Evolutionary conservation across 345 rosid genomes (phyloP).

Genomic region (Salix brachista): DNA sequence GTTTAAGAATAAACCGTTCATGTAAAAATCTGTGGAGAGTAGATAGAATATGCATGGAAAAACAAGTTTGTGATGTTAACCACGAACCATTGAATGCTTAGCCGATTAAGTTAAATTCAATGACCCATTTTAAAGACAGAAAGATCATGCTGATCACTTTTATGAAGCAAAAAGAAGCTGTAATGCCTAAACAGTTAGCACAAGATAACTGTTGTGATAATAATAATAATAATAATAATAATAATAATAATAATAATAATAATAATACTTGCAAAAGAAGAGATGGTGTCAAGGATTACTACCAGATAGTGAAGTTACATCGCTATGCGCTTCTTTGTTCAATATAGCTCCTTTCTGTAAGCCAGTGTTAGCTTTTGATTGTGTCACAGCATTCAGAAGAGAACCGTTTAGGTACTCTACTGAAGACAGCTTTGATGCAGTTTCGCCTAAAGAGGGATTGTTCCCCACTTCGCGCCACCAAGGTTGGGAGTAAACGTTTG

Average conservation of each 20-base stretch:
- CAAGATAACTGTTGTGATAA: neutral
- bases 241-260: too few species aligned
- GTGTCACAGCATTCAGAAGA: slow-evolving; percentile 15
- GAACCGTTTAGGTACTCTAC: slow-evolving; percentile 25
- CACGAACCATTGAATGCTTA: neutral
- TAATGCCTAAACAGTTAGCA: neutral
- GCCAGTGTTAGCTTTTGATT: slow-evolving; percentile 22
- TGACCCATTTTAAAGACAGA: neutral
- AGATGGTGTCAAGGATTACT: neutral
- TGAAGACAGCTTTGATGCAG: slow-evolving; percentile 25
- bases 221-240: neutral
- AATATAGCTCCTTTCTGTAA: slow-evolving; percentile 24
- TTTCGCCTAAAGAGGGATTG: slow-evolving; percentile 25
- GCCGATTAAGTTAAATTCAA: neutral
- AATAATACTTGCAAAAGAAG: neutral
- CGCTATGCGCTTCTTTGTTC: slow-evolving; percentile 1
- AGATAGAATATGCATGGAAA: neutral
- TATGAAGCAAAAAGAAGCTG: neutral
- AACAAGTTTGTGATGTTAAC: neutral
- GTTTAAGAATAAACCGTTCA: neutral
- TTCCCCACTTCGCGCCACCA: slow-evolving; percentile 50
- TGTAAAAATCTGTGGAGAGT: neutral
- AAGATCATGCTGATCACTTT: neutral
- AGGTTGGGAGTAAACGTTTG: slow-evolving; percentile 35
- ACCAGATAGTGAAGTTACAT: slow-evolving; percentile 14